Conservation (phyloP, 2,329 filamentous ascomycete genomes). For the Piedraia hortae region DNA sequence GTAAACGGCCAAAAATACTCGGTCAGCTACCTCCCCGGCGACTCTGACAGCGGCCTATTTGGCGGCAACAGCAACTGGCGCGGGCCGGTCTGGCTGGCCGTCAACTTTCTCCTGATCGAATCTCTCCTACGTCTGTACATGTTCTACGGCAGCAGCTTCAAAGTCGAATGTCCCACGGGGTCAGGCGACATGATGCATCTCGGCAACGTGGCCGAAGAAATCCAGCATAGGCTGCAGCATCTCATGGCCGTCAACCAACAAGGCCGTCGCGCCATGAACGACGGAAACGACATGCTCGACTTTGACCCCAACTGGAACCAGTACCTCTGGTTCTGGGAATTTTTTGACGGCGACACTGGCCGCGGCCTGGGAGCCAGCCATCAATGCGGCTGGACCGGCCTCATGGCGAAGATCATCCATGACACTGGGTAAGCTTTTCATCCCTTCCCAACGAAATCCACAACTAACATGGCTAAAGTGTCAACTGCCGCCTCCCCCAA, state of each 20-base stretch:
- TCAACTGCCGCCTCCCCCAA: slow-evolving; percentile 73
- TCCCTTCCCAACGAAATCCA: background rate
- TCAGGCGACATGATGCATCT: slow-evolving; percentile 90
- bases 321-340: slow-evolving; percentile 87
- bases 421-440: slow-evolving; percentile 54
- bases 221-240: slow-evolving; percentile 84
- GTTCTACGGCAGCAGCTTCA: slow-evolving; percentile 70
- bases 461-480: slow-evolving; percentile 27
- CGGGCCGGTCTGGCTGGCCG: slow-evolving; percentile 78
- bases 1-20: slow-evolving; percentile 76
- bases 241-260: slow-evolving; percentile 64
- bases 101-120: slow-evolving; percentile 85
- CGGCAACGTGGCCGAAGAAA: slow-evolving; percentile 77
- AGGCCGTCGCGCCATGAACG: slow-evolving; percentile 69
- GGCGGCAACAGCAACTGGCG: slow-evolving; percentile 97
- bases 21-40: slow-evolving; percentile 77
- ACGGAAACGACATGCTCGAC: slow-evolving; percentile 58
- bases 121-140: slow-evolving; percentile 87
- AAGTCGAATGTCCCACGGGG: slow-evolving; percentile 81
- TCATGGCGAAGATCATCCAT: slow-evolving; percentile 91
- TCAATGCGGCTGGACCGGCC: slow-evolving; percentile 86
- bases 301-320: slow-evolving; percentile 86
- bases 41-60: slow-evolving; percentile 84
- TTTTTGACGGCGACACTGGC: slow-evolving; percentile 80
- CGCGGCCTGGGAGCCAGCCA: slow-evolving; percentile 76